These are phyloP conservation scores for Acanthamoeba castellanii DNA, from an alignment of 208 protist genomes.

Conservation along the genomic window DNA sequence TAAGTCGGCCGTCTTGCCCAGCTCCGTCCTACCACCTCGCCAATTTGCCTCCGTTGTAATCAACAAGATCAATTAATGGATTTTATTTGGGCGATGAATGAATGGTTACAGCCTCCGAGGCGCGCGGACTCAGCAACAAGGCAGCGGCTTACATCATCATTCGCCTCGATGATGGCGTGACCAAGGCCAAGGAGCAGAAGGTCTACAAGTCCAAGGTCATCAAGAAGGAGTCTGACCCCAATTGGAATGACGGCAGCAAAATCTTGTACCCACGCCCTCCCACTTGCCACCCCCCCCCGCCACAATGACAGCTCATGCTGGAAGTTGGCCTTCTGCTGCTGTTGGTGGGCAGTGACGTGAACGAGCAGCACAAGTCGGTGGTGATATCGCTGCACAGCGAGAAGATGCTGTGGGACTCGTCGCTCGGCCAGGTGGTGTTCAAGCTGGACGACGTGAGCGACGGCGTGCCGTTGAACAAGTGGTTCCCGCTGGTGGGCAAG, in stretches of 20 bases:
- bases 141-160: constrained; percentile 38
- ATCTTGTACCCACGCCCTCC: constrained; percentile 25
- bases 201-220: constrained; percentile 73
- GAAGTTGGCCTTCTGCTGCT: background rate
- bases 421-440: constrained; percentile 60
- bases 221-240: constrained; percentile 58
- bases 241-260: constrained; percentile 74
- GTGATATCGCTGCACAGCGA: constrained; percentile 34
- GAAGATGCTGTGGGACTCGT: constrained; percentile 37
- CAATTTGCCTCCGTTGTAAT: too few relatives aligned
- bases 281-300: too few relatives aligned
- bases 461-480: constrained; percentile 22
- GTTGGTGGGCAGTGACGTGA: background rate
- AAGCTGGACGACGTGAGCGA: constrained; percentile 44
- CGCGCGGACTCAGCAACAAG: constrained; percentile 19
- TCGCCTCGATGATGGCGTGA: constrained; percentile 53
- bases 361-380: constrained; percentile 30
- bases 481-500: constrained; percentile 34
- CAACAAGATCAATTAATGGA: background rate
- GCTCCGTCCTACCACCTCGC: too few relatives aligned
- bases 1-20: background rate
- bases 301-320: background rate
- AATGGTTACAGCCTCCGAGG: constrained; percentile 10
- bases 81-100: background rate
- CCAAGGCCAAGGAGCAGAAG: constrained; percentile 49